Evolutionary conservation across 768 basidiomycete species (phyloP).

Genomic region (Heimioporus sp.): DNA sequence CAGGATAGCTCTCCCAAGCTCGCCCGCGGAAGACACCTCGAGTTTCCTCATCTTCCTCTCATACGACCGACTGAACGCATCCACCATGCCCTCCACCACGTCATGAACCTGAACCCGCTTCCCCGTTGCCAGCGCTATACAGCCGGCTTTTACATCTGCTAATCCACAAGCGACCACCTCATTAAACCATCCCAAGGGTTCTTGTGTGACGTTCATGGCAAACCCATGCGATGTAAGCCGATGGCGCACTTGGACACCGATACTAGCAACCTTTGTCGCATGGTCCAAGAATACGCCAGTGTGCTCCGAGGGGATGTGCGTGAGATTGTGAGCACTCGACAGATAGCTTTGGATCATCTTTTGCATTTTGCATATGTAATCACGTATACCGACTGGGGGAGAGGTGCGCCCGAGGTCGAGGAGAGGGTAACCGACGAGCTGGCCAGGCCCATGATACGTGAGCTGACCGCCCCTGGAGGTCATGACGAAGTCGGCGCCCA

Average conservation of each 20-base stretch:
- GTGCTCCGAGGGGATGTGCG: conserved; percentile 62
- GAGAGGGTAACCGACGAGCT: conserved; percentile 93
- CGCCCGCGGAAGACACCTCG: conserved; percentile 41
- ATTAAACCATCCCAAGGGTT: conserved; percentile 85
- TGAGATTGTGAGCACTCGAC: conserved; percentile 55
- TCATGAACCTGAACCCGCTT: conserved; percentile 40
- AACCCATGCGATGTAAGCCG: conserved; percentile 95
- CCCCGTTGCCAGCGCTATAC: conserved; percentile 49
- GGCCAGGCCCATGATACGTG: conserved; percentile 97
- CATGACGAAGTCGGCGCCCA: conserved; percentile 87
- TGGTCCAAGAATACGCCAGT: conserved; percentile 87
- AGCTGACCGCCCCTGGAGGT: conserved; percentile 88
- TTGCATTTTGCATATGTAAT: conserved; percentile 86
- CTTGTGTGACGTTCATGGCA: conserved; percentile 81
- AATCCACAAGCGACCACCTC: conserved; percentile 90
- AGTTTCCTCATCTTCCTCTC: conserved; percentile 48
- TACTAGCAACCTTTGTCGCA: conserved; percentile 88
- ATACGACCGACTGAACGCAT: conserved; percentile 46
- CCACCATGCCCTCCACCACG: conserved; percentile 52
- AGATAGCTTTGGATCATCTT: conserved; percentile 65
- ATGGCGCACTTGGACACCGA: conserved; percentile 95
- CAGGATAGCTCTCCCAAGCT: conserved; percentile 47
- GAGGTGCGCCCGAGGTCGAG: conserved; percentile 82
- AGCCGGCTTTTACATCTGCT: conserved; percentile 75
- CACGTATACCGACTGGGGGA: conserved; percentile 68